Evolutionary conservation across 352 stramenopile genomes (phyloP).

Genomic region (Phytophthora crassamura): DNA sequence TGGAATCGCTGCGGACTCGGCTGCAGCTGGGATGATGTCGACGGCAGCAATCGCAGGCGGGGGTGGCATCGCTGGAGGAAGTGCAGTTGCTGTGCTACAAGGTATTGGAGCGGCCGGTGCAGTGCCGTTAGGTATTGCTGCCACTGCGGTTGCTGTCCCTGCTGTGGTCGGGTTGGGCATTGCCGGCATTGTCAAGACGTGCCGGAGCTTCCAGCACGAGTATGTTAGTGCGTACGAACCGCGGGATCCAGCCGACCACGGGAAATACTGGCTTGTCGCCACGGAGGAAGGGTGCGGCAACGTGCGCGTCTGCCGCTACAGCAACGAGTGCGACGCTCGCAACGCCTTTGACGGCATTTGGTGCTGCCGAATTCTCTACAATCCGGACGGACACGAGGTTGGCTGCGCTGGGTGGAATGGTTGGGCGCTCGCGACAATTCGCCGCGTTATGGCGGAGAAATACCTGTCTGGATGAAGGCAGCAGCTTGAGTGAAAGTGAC

Average conservation of each 20-base stretch:
- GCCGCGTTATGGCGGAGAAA: conserved; percentile 27
- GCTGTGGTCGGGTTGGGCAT: background rate
- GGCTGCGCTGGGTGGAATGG: conserved; percentile 17
- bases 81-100: conserved; percentile 51
- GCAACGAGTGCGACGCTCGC: conserved; percentile 12
- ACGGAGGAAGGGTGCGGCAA: conserved; percentile 34
- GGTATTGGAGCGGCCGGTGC: conserved; percentile 42
- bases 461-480: conserved; percentile 21
- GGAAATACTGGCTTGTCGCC: conserved; percentile 26
- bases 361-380: conserved; percentile 33
- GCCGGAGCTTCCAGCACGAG: conserved; percentile 27
- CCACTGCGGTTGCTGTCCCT: background rate
- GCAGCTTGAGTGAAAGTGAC: no score
- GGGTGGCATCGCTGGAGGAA: conserved; percentile 38
- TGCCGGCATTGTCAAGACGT: conserved; percentile 20
- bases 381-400: conserved; percentile 17
- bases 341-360: conserved; percentile 21
- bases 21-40: conserved; percentile 58
- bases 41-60: conserved; percentile 42
- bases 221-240: conserved; percentile 27
- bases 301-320: conserved; percentile 31
- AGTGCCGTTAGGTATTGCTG: conserved; percentile 5
- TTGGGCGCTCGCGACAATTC: conserved; percentile 25
- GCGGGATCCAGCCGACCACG: background rate
- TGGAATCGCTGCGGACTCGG: conserved; percentile 43